Percentiles rank a stretch among this genome's conserved stretches.
Evolutionary conservation across 306 rosid genomes (phyloP).

Genomic region (Adenanthera pavonina): DNA sequence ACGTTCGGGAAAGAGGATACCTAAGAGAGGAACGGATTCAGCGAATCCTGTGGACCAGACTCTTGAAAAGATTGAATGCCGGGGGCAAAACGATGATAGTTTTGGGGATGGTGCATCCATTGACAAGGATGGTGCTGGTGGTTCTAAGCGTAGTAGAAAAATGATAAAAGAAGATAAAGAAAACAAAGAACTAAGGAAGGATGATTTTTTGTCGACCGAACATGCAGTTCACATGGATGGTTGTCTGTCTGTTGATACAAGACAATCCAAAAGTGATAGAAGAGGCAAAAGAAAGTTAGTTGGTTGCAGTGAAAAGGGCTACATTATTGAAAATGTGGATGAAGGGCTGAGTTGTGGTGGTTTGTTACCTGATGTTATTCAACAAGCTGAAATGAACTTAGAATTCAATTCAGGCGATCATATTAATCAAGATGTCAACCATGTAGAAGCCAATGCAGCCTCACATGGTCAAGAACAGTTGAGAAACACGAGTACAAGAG

Average conservation of each 20-base stretch:
- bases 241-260: not conserved
- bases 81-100: not conserved
- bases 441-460: conserved; percentile 16
- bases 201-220: not conserved
- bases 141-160: conserved; percentile 4
- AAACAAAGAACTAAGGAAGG: conserved; percentile 25
- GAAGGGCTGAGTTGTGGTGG: conserved; percentile 18
- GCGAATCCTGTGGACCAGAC: not conserved
- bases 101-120: conserved; percentile 10
- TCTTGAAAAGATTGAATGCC: not conserved
- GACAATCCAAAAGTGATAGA: not conserved
- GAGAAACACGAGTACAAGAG: not conserved
- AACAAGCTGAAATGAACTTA: not conserved
- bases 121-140: conserved; percentile 12
- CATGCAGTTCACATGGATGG: not conserved
- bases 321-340: conserved; percentile 6
- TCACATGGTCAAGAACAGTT: conserved; percentile 21
- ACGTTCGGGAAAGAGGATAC: conserved; percentile 61
- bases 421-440: not conserved
- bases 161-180: not conserved
- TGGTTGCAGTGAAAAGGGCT: conserved; percentile 19
- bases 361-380: conserved; percentile 11
- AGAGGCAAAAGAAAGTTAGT: conserved; percentile 34
- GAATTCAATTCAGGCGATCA: conserved; percentile 11
- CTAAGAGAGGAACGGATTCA: conserved; percentile 41